Percentiles rank a stretch among this genome's conserved stretches.
phyloP scores from a whole-genome alignment of 345 rosid species.

The Eutrema yunnanense region DNA sequence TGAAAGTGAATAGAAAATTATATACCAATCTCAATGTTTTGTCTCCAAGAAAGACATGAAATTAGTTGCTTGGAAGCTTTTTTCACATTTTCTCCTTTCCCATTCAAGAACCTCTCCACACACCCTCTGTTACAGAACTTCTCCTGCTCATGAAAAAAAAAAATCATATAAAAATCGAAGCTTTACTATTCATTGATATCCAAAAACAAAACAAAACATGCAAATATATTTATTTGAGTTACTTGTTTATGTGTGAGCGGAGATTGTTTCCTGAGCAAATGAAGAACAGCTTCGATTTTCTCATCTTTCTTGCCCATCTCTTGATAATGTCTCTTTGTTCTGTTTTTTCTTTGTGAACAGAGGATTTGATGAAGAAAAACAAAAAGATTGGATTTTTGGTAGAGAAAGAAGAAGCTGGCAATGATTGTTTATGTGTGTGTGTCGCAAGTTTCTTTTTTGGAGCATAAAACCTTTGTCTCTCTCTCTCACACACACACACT shows the following conservation, averaged over 20 bases:
- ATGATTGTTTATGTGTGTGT: not conserved
- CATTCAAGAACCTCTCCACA: slow-evolving; percentile 67
- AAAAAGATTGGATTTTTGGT: not conserved
- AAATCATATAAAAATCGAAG: not conserved
- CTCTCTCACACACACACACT: not conserved
- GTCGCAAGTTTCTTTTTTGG: slow-evolving; percentile 11
- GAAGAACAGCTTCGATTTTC: slow-evolving; percentile 67
- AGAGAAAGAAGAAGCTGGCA: slow-evolving; percentile 6
- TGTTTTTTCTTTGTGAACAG: not conserved
- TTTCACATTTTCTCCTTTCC: slow-evolving; percentile 75
- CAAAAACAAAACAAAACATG: not conserved
- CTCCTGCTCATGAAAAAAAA: slow-evolving; percentile 49
- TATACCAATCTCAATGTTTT: slow-evolving; percentile 63
- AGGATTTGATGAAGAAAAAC: not conserved
- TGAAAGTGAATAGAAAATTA: not conserved
- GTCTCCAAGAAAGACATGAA: slow-evolving; percentile 92
- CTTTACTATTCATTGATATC: not conserved
- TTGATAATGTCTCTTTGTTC: not conserved
- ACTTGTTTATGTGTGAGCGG: slow-evolving; percentile 85
- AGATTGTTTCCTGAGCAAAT: slow-evolving; percentile 58
- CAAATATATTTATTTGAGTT: not conserved
- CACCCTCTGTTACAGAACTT: slow-evolving; percentile 82
- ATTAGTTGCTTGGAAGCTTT: slow-evolving; percentile 75
- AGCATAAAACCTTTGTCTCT: not conserved
- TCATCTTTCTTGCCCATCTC: slow-evolving; percentile 70